Base-by-base conservation (phyloP, 179 eudicot genomes). In the Spergularia azorica region DNA sequence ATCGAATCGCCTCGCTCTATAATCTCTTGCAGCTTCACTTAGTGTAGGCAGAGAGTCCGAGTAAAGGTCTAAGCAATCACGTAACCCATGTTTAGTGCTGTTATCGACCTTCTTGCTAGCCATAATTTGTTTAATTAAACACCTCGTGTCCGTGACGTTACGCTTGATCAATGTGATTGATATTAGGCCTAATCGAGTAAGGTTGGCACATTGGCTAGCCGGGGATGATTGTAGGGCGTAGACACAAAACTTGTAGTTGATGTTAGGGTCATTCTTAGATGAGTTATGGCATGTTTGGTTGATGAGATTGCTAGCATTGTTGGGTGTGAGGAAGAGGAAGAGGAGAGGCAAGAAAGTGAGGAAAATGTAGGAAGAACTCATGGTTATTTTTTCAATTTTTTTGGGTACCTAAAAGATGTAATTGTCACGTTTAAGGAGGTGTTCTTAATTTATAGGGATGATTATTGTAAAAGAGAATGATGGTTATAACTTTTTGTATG, bases 221-320 rank as follows among this genome's bases (percentile, higher is more conserved):
- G 83, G 83, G 64, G 77, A 76, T 1, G 83, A 67, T 63, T 79
- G 83, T 7, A 84, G 69, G 68, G 85, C 83, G 36, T 74, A 58
- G 3, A 82, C 58, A 36, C 87, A 84, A 9, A 79, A 82, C 59
- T 70, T 43, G 81, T 73, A 82, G 56, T 70, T 60, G 63, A 81
- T 82, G 75, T 84, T 81, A 6, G 85, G 85, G 66, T 82, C 81
- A 9, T 18, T 43, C 14, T 62, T 54, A 1, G 87, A 84, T 5
- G 81, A 69, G 50, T 41, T 69, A 15, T 69, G 75, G 74, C 87
- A 84, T 52, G 87, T 79, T 76, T 79, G 81, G 68, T 76, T 70
- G 76, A 84, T 52, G 66, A 84, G 74, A 64, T 76, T 58, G 14
- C 6, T 72, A 3, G 67, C 57, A n/a, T 46, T 17, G 54, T 56